Base-by-base conservation (phyloP, 805 yeast genomes). In the Saccharomyces mikatae region DNA sequence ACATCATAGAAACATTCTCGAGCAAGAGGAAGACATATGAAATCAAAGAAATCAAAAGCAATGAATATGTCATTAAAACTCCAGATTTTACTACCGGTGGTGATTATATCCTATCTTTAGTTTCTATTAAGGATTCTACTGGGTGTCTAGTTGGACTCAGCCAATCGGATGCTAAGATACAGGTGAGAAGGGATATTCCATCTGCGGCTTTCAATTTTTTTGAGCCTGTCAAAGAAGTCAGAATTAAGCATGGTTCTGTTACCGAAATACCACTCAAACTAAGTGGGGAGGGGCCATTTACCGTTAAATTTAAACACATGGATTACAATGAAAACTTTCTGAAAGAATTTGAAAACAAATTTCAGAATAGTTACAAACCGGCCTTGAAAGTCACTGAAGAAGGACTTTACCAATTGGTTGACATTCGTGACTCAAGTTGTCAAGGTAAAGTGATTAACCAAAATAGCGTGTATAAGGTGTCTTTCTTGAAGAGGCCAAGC, bases 141-240 rank as follows among this genome's bases (percentile, higher is more conserved):
- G 83, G 84, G 0, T 94, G 99, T 71, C 76, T 78, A 22, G 92
- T 88, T n/a, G 81, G 80, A 11, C 71, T 87, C 54, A 79, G 81
- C 48, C 81, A 79, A 21, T 79, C 80, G 24, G 91, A 87, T 58
- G 82, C 82, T 14, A 77, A 71, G 27, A 74, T 94, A n/a, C 75
- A 76, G 30, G 90, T 90, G 1, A 80, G 91, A 61, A 74, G 82
- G 51, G 88, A 84, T 53, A 71, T 84, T 1, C 96, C 98, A 24
- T 67, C 73, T 4, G 82, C 79, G 4, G 72, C 72, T 1, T 80
- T 83, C 59, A 71, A 73, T 48, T 66, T 74, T 3, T 53, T 60
- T 5, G 70, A 58, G 11, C 17, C 49, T 6, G 21, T 52, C 28
- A 60, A 71, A 22, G 61, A 68, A 11, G 61, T 73, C 17, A 71